Percentiles rank a stretch among this genome's conserved stretches.
Evolutionary conservation across 2,329 filamentous ascomycete species (phyloP).

Genomic region (Emydomyces testavorans): DNA sequence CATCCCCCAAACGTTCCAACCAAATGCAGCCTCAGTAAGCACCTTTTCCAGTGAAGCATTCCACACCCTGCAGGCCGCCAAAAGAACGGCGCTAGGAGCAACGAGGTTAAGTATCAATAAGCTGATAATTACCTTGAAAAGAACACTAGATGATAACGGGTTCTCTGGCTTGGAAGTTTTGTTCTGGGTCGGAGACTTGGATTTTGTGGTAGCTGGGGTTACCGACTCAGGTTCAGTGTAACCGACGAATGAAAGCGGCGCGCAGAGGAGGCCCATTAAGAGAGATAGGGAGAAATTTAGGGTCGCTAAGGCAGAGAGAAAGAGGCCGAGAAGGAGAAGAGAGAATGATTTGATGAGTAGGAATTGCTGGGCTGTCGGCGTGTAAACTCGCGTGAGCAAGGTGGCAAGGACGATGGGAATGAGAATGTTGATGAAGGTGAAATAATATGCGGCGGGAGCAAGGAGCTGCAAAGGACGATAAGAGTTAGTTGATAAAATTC

Average conservation of each 20-base stretch:
- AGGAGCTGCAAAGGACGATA: slow-evolving; percentile 41
- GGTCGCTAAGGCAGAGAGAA: slow-evolving; percentile 81
- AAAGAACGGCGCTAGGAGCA: slow-evolving; percentile 48
- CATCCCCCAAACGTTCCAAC: slow-evolving; percentile 80
- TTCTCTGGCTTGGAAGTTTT: neutral
- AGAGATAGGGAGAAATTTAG: slow-evolving; percentile 91
- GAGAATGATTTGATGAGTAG: slow-evolving; percentile 80
- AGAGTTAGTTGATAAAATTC: slow-evolving; percentile 14
- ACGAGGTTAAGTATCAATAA: slow-evolving; percentile 47
- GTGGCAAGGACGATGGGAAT: slow-evolving; percentile 49
- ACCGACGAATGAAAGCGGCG: slow-evolving; percentile 61
- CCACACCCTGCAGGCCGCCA: slow-evolving; percentile 41
- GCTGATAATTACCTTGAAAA: slow-evolving; percentile 17
- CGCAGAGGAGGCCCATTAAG: slow-evolving; percentile 65
- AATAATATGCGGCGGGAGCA: slow-evolving; percentile 46
- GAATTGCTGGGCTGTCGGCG: slow-evolving; percentile 56
- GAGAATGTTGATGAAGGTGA: slow-evolving; percentile 44
- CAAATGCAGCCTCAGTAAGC: slow-evolving; percentile 64
- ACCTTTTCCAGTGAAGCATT: slow-evolving; percentile 44
- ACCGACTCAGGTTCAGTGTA: slow-evolving; percentile 18
- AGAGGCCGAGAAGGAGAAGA: slow-evolving; percentile 82
- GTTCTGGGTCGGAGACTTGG: neutral
- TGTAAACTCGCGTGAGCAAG: slow-evolving; percentile 40
- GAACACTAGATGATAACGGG: slow-evolving; percentile 1
- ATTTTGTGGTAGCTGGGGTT: neutral